Percentiles rank a stretch among this genome's conserved stretches.
Evolutionary conservation across 2,329 filamentous ascomycete genomes (phyloP).

Genomic region (Beauveria caledonica): DNA sequence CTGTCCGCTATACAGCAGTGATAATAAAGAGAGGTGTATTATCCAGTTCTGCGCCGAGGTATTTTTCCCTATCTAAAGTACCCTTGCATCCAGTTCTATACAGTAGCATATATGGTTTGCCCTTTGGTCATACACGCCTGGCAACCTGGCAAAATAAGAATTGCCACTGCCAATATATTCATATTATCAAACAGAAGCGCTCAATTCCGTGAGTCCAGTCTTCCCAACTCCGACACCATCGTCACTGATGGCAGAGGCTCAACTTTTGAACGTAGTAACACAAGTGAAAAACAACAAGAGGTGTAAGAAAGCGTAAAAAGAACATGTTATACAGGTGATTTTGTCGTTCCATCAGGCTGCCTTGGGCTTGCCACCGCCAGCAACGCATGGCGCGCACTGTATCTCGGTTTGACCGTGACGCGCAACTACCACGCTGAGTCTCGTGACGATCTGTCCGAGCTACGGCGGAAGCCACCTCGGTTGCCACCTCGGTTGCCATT

Average conservation of each 20-base stretch:
- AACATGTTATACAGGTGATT: conserved; percentile 5
- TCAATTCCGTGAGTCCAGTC: not conserved
- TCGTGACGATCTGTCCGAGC: not conserved
- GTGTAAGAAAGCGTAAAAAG: not conserved
- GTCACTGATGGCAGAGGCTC: not conserved
- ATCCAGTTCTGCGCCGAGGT: conserved; percentile 5
- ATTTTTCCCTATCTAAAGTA: conserved; percentile 3
- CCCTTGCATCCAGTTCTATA: not conserved
- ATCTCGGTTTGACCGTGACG: not conserved
- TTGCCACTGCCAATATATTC: not conserved
- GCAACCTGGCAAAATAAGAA: not conserved
- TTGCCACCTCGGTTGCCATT: conserved; percentile 4
- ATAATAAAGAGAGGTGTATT: conserved; percentile 8
- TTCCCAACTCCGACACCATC: not conserved
- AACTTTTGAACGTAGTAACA: conserved; percentile 7
- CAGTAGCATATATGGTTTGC: not conserved
- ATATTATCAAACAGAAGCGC: not conserved
- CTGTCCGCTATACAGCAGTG: not conserved
- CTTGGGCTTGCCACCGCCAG: not conserved
- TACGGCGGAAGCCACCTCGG: conserved; percentile 6
- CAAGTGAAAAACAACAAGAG: conserved; percentile 2
- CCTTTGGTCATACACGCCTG: not conserved
- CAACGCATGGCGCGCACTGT: not conserved
- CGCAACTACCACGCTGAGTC: not conserved
- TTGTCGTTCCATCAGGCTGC: not conserved